Evolutionary conservation across 1,284 basidiomycete species (phyloP), one percentile per base, ranked within the genome.

Genomic region (Cystobasidium pallidum): DNA sequence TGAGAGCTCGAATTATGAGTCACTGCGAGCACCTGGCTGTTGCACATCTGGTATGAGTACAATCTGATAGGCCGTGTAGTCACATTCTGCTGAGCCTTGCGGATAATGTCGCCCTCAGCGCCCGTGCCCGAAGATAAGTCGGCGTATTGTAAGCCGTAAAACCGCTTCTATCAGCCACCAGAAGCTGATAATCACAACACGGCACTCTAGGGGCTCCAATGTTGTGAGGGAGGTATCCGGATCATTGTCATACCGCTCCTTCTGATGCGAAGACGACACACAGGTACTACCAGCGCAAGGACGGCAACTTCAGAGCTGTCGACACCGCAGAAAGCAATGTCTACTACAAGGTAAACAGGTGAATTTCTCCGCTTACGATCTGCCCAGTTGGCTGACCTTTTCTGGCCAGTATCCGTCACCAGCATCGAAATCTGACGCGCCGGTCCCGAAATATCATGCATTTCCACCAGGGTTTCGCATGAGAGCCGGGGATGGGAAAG

Each of bases 201-300:
- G 32, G 11, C 30, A 10, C 2, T 6, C 6, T 15, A 55, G 54
- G 54, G 54, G 54, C 54, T 13, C 54, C 54, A 19, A 57, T 57
- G 54, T 21, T 57, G 54, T 57, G 36, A 47, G 49, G 21, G 15
- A 24, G 15, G 10, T 51, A 10, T 28, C 21, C 24, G 7, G 2
- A 15, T 2, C 24, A 7, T 24, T 24, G n/a, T 2, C 7, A 32
- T 15, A n/a, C 2, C 10, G 7, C 2, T 8, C 30, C 13, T 2
- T 3, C 49, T 51, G 49, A 51, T 8, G 8, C 49, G 17, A 28
- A 6, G 21, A 6, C 6, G 21, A 51, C n/a, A 10, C 24, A 4
- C 49, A 51, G 49, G 8, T 51, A 51, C 21, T 51, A 51, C 24
- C 49, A 51, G 49, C 49, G n/a, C 24, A 28, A 24, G 49, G 49